Evolutionary conservation across 2,329 filamentous ascomycete genomes (phyloP).

Genomic region (Amauroascus niger): DNA sequence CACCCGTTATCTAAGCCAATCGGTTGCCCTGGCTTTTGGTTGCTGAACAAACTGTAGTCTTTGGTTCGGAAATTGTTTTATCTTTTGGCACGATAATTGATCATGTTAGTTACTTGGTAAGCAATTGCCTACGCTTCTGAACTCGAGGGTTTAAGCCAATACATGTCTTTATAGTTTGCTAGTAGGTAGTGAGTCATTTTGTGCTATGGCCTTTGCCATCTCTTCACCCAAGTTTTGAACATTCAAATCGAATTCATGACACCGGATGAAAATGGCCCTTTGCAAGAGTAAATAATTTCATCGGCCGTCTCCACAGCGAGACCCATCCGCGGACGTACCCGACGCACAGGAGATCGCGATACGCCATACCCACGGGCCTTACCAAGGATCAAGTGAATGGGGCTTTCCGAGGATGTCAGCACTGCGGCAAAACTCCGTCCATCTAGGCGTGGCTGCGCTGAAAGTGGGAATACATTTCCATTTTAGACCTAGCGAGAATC

Average conservation of each 20-base stretch:
- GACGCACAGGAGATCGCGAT: constrained; percentile 3
- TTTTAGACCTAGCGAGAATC: neutral
- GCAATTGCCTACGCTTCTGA: too few species aligned
- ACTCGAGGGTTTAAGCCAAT: too few species aligned
- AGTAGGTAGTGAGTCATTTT: too few species aligned
- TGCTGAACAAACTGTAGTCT: neutral
- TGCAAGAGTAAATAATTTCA: too few species aligned
- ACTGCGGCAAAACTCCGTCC: neutral
- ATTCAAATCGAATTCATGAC: too few species aligned
- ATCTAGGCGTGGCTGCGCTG: neutral
- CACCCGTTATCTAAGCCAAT: too few species aligned
- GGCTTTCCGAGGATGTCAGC: neutral
- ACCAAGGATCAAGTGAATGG: neutral
- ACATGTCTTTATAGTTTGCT: too few species aligned
- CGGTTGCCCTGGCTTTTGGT: too few species aligned
- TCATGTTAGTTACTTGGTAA: too few species aligned
- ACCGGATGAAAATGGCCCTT: too few species aligned
- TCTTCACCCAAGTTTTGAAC: too few species aligned
- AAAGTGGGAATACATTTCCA: neutral
- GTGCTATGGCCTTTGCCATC: too few species aligned
- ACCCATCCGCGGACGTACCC: constrained; percentile 1
- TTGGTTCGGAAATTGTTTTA: neutral
- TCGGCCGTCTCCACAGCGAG: neutral
- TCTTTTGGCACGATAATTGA: neutral
- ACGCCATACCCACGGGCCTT: neutral